These are phyloP conservation scores for Pyrenochaeta sp. DNA, from an alignment of 2,329 filamentous ascomycete genomes.

Conservation along the genomic window DNA sequence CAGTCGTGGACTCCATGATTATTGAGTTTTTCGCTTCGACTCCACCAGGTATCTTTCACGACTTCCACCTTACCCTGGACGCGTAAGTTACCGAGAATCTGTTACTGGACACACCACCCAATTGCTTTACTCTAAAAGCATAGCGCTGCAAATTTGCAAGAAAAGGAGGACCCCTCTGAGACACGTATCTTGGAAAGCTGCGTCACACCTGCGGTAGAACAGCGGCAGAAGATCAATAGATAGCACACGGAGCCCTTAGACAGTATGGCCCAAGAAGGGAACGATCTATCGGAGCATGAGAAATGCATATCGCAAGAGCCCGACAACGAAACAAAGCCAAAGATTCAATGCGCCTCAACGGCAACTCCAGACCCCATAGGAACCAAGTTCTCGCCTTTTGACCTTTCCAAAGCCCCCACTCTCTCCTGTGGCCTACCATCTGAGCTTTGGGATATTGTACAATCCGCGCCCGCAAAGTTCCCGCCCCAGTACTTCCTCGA, in stretches of 20 bases:
- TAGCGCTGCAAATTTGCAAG: no score
- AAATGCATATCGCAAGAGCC: background rate
- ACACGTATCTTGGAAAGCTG: no score
- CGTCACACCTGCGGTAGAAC: background rate
- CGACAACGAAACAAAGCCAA: background rate
- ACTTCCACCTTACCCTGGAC: background rate
- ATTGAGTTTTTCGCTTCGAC: background rate
- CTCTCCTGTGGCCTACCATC: constrained; percentile 40
- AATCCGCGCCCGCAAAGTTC: constrained; percentile 66
- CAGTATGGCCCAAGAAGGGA: background rate
- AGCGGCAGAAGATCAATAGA: background rate
- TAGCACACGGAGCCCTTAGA: background rate
- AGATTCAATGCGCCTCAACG: background rate
- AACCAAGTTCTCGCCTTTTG: constrained; percentile 45
- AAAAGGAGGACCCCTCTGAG: no score
- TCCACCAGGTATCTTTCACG: background rate
- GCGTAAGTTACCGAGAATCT: background rate
- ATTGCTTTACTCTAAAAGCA: no score
- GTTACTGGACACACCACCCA: no score
- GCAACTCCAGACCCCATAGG: constrained; percentile 2
- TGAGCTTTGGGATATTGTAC: constrained; percentile 49
- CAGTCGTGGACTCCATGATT: background rate
- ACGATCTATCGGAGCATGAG: background rate
- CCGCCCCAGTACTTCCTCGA: constrained; percentile 68
- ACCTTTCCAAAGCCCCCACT: constrained; percentile 32